Evolutionary conservation across 164 flowering plant species (phyloP).

Genomic region (Nymphaea colorata): DNA sequence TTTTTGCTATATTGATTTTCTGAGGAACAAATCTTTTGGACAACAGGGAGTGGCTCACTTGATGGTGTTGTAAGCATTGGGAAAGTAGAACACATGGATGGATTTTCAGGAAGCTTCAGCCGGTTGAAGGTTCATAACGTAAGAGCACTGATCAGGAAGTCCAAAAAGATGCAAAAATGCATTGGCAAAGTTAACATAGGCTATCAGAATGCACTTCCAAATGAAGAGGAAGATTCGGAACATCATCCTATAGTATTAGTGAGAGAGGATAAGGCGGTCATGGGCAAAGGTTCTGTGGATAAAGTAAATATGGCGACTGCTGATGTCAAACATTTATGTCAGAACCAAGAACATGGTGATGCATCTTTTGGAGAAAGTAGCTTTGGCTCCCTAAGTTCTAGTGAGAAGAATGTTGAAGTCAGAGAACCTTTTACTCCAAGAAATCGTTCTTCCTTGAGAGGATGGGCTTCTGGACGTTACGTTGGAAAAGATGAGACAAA

Average conservation of each 20-base stretch:
- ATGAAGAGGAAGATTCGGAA: slow-evolving; percentile 10
- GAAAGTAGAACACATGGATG: slow-evolving; percentile 4
- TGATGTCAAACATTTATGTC: not conserved
- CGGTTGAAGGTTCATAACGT: slow-evolving; percentile 56
- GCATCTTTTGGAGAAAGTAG: not conserved
- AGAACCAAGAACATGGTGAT: not conserved
- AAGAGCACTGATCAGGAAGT: slow-evolving; percentile 31
- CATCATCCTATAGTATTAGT: slow-evolving; percentile 4
- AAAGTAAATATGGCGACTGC: not conserved
- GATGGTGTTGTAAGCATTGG: not conserved
- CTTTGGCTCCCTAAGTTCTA: slow-evolving; percentile 5
- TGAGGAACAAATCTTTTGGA: slow-evolving; percentile 1
- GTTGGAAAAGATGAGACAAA: slow-evolving; percentile 9
- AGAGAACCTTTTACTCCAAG: slow-evolving; percentile 12
- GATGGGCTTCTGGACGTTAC: slow-evolving; percentile 43
- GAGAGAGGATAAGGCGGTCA: slow-evolving; percentile 8
- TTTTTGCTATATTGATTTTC: not conserved
- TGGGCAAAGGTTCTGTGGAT: slow-evolving; percentile 1
- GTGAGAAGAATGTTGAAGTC: slow-evolving; percentile 5
- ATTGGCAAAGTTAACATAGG: slow-evolving; percentile 1
- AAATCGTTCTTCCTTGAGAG: slow-evolving; percentile 24
- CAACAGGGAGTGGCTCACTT: slow-evolving; percentile 7
- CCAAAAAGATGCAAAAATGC: slow-evolving; percentile 20
- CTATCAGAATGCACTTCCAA: slow-evolving; percentile 6
- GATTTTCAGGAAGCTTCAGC: slow-evolving; percentile 31